Conservation (phyloP, 129 eudicot species). For the Pittosporum tobira region DNA sequence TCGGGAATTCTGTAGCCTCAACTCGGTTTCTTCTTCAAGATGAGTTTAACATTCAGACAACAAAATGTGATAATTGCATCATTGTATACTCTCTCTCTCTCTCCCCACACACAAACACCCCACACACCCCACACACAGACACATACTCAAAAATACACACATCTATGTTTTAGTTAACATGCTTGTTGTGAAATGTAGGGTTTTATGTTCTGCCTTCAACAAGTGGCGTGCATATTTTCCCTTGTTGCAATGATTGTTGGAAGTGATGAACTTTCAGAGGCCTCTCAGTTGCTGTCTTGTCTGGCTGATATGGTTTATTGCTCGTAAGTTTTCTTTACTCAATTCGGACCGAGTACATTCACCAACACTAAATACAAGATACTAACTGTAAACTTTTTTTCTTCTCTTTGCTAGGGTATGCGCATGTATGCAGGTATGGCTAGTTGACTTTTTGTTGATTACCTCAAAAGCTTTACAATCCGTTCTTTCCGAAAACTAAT, state of each 20-base stretch:
- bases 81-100: conserved; percentile 52
- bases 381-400: conserved; percentile 17
- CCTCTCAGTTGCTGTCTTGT: conserved; percentile 73
- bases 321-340: conserved; percentile 47
- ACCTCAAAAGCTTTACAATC: background rate
- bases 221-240: conserved; percentile 92
- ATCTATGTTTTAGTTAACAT: background rate
- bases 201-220: conserved; percentile 95
- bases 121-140: too few species aligned
- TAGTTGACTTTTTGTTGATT: background rate
- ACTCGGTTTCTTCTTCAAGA: conserved; percentile 95
- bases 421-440: conserved; percentile 90
- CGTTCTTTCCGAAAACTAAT: too few species aligned
- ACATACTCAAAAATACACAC: too few species aligned
- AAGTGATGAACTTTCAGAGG: conserved; percentile 77
- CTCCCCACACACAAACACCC: too few species aligned
- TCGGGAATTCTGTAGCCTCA: conserved; percentile 94
- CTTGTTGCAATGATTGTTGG: conserved; percentile 84
- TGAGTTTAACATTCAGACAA: conserved; percentile 95
- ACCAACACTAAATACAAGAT: conserved; percentile 1
- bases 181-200: conserved; percentile 37
- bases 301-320: conserved; percentile 88
- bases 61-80: conserved; percentile 94
- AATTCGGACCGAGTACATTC: background rate
- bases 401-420: conserved; percentile 70